phyloP scores from a whole-genome alignment of 352 stramenopile species.

The Blastocystis sp. region DNA sequence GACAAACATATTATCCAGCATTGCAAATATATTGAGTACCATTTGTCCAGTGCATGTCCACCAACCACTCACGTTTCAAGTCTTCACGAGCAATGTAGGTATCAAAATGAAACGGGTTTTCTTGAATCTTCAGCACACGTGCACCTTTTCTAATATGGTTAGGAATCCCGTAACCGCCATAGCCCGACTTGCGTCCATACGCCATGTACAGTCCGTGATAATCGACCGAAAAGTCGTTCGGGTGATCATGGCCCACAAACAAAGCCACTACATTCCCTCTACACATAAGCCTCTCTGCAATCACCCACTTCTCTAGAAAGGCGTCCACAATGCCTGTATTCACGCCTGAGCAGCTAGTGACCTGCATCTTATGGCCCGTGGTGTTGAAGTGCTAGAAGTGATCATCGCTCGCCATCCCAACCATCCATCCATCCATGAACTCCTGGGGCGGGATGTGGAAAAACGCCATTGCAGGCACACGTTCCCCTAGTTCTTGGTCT shows the following conservation, averaged over 20 bases:
- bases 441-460: slow-evolving; percentile 60
- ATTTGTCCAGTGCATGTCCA: slow-evolving; percentile 59
- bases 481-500: not conserved
- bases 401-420: not conserved
- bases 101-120: slow-evolving; percentile 30
- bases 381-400: slow-evolving; percentile 5
- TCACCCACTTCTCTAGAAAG: slow-evolving; percentile 19
- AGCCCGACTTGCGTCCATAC: slow-evolving; percentile 45
- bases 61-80: not conserved
- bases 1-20: slow-evolving; percentile 6
- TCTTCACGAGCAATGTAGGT: slow-evolving; percentile 10
- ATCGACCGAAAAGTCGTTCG: slow-evolving; percentile 49
- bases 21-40: slow-evolving; percentile 56
- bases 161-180: slow-evolving; percentile 27
- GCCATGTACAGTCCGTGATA: slow-evolving; percentile 31
- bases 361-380: slow-evolving; percentile 43
- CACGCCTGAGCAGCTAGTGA: slow-evolving; percentile 2
- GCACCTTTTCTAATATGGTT: slow-evolving; percentile 34
- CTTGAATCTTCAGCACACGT: slow-evolving; percentile 3
- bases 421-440: slow-evolving; percentile 42
- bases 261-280: slow-evolving; percentile 42
- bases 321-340: slow-evolving; percentile 56
- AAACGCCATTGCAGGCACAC: slow-evolving; percentile 9
- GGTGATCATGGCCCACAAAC: slow-evolving; percentile 52
- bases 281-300: not conserved